Evolutionary conservation across 2,329 filamentous ascomycete genomes (phyloP), one percentile per base, ranked within the genome.

Genomic region (Xylaria sp.): DNA sequence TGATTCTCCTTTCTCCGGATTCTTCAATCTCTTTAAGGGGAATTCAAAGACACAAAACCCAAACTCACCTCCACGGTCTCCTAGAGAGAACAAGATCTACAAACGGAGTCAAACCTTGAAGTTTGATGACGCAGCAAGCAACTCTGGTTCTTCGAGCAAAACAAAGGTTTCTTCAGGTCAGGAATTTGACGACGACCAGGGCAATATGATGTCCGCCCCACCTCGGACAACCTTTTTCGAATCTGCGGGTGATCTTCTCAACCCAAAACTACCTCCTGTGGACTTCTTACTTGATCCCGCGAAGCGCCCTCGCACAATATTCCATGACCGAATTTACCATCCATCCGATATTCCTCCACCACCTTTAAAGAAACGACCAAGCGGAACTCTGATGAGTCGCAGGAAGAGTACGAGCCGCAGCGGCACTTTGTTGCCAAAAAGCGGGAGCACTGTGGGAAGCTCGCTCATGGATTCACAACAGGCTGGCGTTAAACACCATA

Each of bases 261-360:
- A 95, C 77, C 96, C 96, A 5, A 95, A 94, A 54, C 81, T 98
- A 38, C 95, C 96, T 17, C 87, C 92, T 0, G 84, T 88, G 2
- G 90, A 94, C 50, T 99, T 93, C 78, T 84, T 99, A 42, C 87
- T 94, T 58, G 92, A 98, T 73, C 95, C 96, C 7, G 85, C 90
- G 1, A 90, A 88, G 57, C 90, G 96, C 17, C 89, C 93, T 0
- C 88, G 93, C 53, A 95, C 95, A 1, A 99, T 99, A 67, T 98
- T 98, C 79, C 96, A 99, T 78, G 96, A 99, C 78, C 90, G 96
- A 11, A 88, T 99, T 17, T 99, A 99, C 76, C 93, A 97, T 74
- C 94, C 96, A 0, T 87, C 91, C 49, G 96, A 99, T 75, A 97
- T 99, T 39, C 96, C 96, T 0, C 89, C 91, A 0, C 92, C 94